Conservation (phyloP, 495 filamentous ascomycete genomes). For the Poronia punctata region DNA sequence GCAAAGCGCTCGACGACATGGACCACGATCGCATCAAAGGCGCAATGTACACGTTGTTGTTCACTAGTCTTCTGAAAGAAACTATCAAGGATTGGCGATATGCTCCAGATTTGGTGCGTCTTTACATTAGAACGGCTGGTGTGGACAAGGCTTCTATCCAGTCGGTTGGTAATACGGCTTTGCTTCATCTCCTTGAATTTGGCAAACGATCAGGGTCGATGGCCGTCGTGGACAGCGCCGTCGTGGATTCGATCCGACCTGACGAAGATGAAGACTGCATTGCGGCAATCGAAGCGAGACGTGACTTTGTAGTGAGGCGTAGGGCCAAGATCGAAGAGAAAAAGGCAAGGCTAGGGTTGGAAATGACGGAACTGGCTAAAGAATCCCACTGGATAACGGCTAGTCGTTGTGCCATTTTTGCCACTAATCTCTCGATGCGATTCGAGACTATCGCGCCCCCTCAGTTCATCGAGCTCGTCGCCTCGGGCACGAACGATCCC, state of each 20-base stretch:
- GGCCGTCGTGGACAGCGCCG: slow-evolving; percentile 72
- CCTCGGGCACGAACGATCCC: slow-evolving; percentile 75
- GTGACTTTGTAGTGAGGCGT: slow-evolving; percentile 63
- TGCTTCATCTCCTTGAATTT: slow-evolving; percentile 87
- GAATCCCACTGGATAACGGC: slow-evolving; percentile 94
- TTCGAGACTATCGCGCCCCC: slow-evolving; percentile 81
- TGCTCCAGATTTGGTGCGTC: slow-evolving; percentile 73
- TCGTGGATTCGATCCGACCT: slow-evolving; percentile 68
- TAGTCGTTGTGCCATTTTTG: slow-evolving; percentile 77
- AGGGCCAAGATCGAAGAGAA: slow-evolving; percentile 69
- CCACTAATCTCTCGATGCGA: slow-evolving; percentile 78
- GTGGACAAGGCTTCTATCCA: slow-evolving; percentile 93
- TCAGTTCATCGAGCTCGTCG: slow-evolving; percentile 77
- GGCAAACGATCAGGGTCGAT: slow-evolving; percentile 76
- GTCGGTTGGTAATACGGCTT: slow-evolving; percentile 70
- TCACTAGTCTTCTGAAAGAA: slow-evolving; percentile 83
- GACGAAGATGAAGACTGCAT: slow-evolving; percentile 56
- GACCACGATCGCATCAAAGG: slow-evolving; percentile 92
- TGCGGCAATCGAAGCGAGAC: slow-evolving; percentile 55
- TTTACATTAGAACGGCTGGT: slow-evolving; percentile 82
- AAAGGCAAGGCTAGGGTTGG: slow-evolving; percentile 71
- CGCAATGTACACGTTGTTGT: slow-evolving; percentile 79
- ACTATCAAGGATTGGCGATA: slow-evolving; percentile 88
- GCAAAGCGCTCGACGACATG: slow-evolving; percentile 71
- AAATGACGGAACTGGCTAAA: slow-evolving; percentile 70